Evolutionary conservation across 2,329 filamentous ascomycete species (phyloP), one percentile per base, ranked within the genome.

Genomic region (Fusarium sp.): DNA sequence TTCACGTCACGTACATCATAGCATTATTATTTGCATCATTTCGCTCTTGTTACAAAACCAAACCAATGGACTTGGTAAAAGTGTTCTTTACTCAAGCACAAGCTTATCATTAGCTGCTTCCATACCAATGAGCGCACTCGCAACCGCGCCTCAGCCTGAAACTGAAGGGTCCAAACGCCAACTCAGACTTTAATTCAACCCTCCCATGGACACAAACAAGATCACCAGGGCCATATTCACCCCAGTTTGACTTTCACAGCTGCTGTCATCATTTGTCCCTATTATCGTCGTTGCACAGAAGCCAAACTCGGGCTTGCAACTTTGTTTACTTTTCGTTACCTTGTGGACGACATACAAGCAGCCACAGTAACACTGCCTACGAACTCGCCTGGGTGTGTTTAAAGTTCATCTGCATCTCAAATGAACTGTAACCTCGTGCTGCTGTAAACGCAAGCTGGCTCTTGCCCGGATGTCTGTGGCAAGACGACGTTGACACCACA

Each of bases 91-190:
- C 49, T 37, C 32, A 33, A 58, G 21, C 50, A 61, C 21, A 37
- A n/a, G 44, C 52, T 40, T 66, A 43, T 60, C 42, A 40, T 52
- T 12, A 37, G 19, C 30, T 16, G n/a, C 37, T 40, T 56, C 15
- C 25, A 43, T 56, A 15, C 52, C 37, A 56, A 57, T 44, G 21
- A 59, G 19, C 49, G 16, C 49, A 35, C 49, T 35, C 42, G 40
- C 40, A 53, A 50, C 54, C 54, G 25, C 33, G 54, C 58, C 47
- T 71, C 71, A 73, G 58, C 67, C 62, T 73, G 71, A 73, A 73
- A 73, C 70, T 52, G 53, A 73, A 71, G 58, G 70, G 70, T 73
- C 71, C 62, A 73, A 59, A 67, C 47, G 53, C 42, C 47, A 69
- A 53, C 68, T 40, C 33, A 46, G 66, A 52, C 69, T 60, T 71